Evolutionary conservation across 2,329 filamentous ascomycete species (phyloP), one percentile per base, ranked within the genome.

Genomic region (Aspergillus flavus): DNA sequence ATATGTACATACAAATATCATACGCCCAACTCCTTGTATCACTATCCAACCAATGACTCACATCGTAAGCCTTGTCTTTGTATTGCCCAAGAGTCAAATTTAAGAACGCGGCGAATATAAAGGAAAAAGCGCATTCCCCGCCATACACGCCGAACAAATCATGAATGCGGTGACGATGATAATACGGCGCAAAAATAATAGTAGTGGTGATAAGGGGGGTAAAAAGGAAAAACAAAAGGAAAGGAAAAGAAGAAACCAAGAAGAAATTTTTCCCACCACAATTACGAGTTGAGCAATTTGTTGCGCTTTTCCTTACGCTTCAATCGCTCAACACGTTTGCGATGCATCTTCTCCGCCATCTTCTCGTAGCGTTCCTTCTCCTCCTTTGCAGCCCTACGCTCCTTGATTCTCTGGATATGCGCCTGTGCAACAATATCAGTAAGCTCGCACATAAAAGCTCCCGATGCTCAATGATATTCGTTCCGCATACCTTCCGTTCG

Each of bases 301-400:
- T 82, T 99, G 76, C 95, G 89, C 89, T 98, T 98, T 84, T 99
- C 95, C 79, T 93, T 91, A 75, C 94, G 87, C 89, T 93, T 97
- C 79, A 97, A 80, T 71, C 95, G 87, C 81, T 99, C 95, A 14
- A 98, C 90, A 65, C 94, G 86, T 85, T 97, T 98, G 80, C 87
- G 89, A 82, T 98, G 94, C 95, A 99, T 98, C 83, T 95, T 98
- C 82, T 93, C 92, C 23, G 93, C 94, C 87, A 99, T 87, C 83
- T 94, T 92, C 78, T 93, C 92, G 76, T 94, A 98, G 70, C 94
- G 85, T 74, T 94, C 93, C 79, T 91, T 93, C 83, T 98, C 95
- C 72, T 93, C 94, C 85, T 97, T 98, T 58, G 90, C 91, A 23
- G 88, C 90, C 70, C 92, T 87, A 79, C 91, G 94, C 68, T 96